Evolutionary conservation across 2,329 filamentous ascomycete species (phyloP), one percentile per base, ranked within the genome.

Genomic region (Penicillium sp.): DNA sequence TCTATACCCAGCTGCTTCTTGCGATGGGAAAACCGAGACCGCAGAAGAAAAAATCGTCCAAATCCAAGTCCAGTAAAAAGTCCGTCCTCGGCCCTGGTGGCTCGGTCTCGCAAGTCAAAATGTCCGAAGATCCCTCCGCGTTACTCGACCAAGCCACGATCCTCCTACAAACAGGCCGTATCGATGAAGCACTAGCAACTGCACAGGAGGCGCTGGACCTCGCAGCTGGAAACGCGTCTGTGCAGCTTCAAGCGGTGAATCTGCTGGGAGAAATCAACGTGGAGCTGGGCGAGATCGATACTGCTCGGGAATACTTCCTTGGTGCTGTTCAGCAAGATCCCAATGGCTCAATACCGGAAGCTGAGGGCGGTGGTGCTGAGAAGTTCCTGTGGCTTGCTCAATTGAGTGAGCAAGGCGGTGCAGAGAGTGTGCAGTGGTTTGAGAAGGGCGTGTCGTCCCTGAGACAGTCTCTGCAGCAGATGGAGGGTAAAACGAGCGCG

Each of bases 361-460:
- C 82, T 33, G 69, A 84, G 44, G 91, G 90, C 42, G 89, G 89
- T 25, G 91, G 91, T 0, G 83, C 90, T 0, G 92, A 97, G 66
- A 97, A 96, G 73, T 97, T 96, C 65, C 74, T 97, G 42, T 95
- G 91, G 82, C 77, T 98, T 50, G 93, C 93, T 55, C 93, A 98
- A 72, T 78, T 98, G 63, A 93, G 79, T 56, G 81, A 83, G 59
- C 74, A 81, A 54, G 81, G 81, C 44, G 81, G 81, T 10, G 69
- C 72, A 47, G 79, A 81, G 58, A 83, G 80, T 57, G 80, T 84
- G 41, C 64, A 68, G 43, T 83, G 81, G 79, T 84, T 81, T 56
- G 79, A 83, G 60, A 79, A 77, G 57, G 74, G 91, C 10, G 87
- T 88, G 0, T 76, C 79, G 33, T 83, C 86, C 44, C 76, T 98